Evolutionary conservation across 176 grass and related monocot genomes (phyloP).

Genomic region (Themeda triandra): DNA sequence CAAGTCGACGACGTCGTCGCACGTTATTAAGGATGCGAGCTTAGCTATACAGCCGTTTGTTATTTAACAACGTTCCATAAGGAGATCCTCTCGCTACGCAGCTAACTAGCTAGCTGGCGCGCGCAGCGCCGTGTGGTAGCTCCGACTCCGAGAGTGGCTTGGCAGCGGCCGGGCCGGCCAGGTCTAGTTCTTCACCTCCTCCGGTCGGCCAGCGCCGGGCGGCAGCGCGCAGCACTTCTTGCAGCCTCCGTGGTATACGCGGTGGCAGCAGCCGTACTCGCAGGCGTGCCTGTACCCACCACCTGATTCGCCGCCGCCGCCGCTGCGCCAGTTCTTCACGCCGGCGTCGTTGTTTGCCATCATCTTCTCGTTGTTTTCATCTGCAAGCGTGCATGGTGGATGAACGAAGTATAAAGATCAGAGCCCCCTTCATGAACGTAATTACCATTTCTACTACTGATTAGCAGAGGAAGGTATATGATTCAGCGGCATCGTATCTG

Average conservation of each 20-base stretch:
- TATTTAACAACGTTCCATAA: too few relatives aligned
- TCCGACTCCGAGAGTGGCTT: background rate
- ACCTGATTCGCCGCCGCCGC: background rate
- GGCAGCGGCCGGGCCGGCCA: background rate
- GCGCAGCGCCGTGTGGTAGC: too few relatives aligned
- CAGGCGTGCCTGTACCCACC: background rate
- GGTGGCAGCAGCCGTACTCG: conserved; percentile 41
- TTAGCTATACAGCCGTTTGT: too few relatives aligned
- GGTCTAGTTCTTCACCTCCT: conserved; percentile 29
- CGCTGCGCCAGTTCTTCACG: background rate
- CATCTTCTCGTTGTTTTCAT: background rate
- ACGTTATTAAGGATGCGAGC: too few relatives aligned
- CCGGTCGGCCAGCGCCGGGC: conserved; percentile 15
- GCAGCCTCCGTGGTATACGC: conserved; percentile 34
- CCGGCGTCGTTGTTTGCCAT: background rate
- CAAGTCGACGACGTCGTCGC: too few relatives aligned
- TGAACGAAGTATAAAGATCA: background rate
- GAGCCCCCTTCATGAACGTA: background rate
- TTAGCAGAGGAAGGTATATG: too few relatives aligned
- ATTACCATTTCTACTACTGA: too few relatives aligned
- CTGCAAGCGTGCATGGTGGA: background rate
- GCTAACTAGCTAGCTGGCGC: too few relatives aligned
- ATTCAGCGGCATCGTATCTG: background rate
- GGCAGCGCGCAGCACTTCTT: conserved; percentile 31
- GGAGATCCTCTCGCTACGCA: too few relatives aligned